Evolutionary conservation across 106 monocot genomes (phyloP).

Genomic region (Cymbidium sinense): DNA sequence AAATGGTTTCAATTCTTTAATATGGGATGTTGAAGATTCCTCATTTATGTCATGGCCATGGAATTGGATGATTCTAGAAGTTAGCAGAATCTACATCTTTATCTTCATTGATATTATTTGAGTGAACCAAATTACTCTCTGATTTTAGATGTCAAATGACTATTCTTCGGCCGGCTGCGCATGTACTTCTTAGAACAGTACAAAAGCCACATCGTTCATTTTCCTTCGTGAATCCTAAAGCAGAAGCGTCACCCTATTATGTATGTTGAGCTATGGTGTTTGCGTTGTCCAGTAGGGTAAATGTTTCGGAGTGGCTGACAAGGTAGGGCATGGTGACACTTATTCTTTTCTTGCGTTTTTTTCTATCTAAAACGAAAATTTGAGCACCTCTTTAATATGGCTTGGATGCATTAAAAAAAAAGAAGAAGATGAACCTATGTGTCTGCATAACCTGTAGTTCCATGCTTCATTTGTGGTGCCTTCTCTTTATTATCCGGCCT

Average conservation of each 20-base stretch:
- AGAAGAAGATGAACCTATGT: not conserved
- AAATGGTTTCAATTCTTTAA: too few relatives aligned
- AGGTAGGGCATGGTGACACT: not conserved
- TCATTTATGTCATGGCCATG: too few relatives aligned
- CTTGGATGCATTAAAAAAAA: not conserved
- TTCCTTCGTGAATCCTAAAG: not conserved
- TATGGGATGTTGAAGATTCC: too few relatives aligned
- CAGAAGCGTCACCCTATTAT: not conserved
- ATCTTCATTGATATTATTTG: not conserved
- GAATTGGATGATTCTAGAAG: too few relatives aligned
- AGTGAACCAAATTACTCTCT: not conserved
- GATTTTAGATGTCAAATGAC: not conserved
- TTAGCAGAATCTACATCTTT: too few relatives aligned
- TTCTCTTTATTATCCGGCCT: not conserved
- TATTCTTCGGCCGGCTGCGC: not conserved
- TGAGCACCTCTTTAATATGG: not conserved
- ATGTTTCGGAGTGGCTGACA: not conserved
- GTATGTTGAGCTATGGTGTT: not conserved
- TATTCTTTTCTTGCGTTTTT: not conserved
- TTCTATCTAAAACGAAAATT: not conserved
- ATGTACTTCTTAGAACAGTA: not conserved
- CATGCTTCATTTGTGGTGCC: not conserved
- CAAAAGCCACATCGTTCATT: not conserved
- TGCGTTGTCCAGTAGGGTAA: not conserved
- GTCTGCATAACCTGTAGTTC: not conserved